Base-by-base conservation (phyloP, 208 protist genomes). In the Polymyxa betae region DNA sequence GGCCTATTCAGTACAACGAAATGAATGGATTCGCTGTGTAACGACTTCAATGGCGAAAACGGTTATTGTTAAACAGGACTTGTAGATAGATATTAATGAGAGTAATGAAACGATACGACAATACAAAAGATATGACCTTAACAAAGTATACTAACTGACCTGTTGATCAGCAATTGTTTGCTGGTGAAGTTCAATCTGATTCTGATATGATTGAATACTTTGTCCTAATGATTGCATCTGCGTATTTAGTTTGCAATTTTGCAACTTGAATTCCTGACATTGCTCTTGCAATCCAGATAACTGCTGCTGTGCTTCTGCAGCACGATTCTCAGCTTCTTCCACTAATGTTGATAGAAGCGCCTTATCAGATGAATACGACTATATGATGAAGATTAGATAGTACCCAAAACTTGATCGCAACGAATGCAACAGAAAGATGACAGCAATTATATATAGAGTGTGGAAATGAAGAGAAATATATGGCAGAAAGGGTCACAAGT, bases 331-430 rank as follows among this genome's bases (percentile, higher is more conserved):
- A n/a, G 72, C 72, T 40, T 5, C n/a, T 35, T 82, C 72, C 5
- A 82, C 35, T 43, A 82, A 82, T 43, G 72, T 38, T 16, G 72
- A 82, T 5, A 82, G 40, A 5, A 82, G 16, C 35, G 5, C 10
- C 35, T 82, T 82, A 43, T 82, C 72, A 45, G 72, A 82, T 20
- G 72, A 45, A 35, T 82, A 82, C 40, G 72, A 82, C 72, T 82
- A 24, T 60, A 24, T 5, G 5, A n/a, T n/a, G n/a, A n/a, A 60
- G 5, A 29, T 60, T 60, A 60, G 49, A 60, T 24, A 60, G 24
- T 29, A 24, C 24, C 12, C 49, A 60, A 60, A 60, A 60, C 5
- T 60, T 5, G 49, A 60, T 24, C 49, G 49, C 49, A n/a, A n/a
- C n/a, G n/a, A n/a, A n/a, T n/a, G n/a, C n/a, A n/a, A n/a, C n/a